Evolutionary conservation across 2,329 filamentous ascomycete species (phyloP), one percentile per base, ranked within the genome.

Genomic region (Chaetothyriales sp.): DNA sequence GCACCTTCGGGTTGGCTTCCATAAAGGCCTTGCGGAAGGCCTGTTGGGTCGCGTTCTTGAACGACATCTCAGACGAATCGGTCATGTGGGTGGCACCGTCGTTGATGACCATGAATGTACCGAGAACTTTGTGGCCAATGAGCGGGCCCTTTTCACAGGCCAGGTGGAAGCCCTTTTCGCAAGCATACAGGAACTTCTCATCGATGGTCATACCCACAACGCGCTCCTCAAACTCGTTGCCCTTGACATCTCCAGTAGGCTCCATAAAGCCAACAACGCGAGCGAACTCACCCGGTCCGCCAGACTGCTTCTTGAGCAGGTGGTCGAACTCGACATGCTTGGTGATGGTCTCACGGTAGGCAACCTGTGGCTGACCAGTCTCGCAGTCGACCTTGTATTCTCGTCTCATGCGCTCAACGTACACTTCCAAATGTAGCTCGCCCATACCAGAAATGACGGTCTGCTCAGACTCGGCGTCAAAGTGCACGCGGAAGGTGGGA

Each of bases 391-490:
- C 89, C 65, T 85, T 87, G 77, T 98, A 98, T 70, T 98, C 92
- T 64, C 92, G 84, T 61, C 85, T 84, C 73, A 98, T 89, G 60
- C 92, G 88, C 73, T 98, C 92, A 48, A 98, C 81, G 68, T 98
- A 98, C 63, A 98, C 94, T 63, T 95, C 89, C 25, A 98, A 76
- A 68, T 98, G 92, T 59, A 98, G 70, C 68, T 98, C 92, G 60
- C 92, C 92, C 92, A 98, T 98, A 53, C 92, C 92, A 43, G 86
- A 93, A 64, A 98, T 96, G 64, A 98, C 94, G 46, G 90, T 96
- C 73, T 98, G 87, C 64, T 94, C 84, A 57, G 84, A 90, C 71
- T 98, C 92, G 15, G 79, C 70, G 64, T 98, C 92, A 61, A 95
- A 88, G 61, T 87, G 84, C 39, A 98, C 86, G 49, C 92, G 81